Percentiles rank a stretch among this genome's conserved stretches.
Evolutionary conservation across 2,329 filamentous ascomycete genomes (phyloP).

Genomic region (Dothiorella sarmentorum): DNA sequence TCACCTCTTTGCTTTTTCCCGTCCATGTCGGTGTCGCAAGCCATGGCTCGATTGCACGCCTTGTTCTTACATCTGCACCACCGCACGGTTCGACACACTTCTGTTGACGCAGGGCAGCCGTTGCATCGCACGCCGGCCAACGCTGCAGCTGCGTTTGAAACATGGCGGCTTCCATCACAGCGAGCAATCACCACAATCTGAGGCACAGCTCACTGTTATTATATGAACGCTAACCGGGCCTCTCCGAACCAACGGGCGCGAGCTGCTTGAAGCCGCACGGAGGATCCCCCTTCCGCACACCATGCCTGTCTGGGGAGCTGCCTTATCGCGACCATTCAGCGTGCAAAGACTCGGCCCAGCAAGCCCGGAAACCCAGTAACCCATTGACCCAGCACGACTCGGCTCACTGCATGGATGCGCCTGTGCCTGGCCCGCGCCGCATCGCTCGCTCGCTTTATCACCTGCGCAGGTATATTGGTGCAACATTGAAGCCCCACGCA

Average conservation of each 20-base stretch:
- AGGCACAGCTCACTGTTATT: background rate
- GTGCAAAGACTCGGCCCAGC: background rate
- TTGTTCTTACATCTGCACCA: background rate
- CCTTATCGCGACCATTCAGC: constrained; percentile 12
- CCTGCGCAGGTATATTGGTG: constrained; percentile 1
- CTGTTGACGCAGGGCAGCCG: background rate
- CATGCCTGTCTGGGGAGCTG: constrained; percentile 4
- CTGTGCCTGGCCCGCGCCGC: constrained; percentile 11
- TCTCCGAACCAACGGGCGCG: background rate
- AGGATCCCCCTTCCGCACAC: background rate
- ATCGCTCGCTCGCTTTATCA: background rate
- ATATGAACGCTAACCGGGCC: background rate
- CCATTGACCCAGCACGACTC: background rate
- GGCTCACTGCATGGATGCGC: background rate
- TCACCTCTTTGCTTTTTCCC: background rate
- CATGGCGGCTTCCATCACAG: background rate
- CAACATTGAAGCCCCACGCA: constrained; percentile 7
- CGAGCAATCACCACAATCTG: background rate
- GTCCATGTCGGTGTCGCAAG: background rate
- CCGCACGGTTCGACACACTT: too few relatives aligned
- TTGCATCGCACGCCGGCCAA: constrained; percentile 2
- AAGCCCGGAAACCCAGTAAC: background rate
- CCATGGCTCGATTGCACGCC: background rate
- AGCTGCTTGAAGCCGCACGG: background rate
- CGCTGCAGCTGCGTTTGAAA: background rate